Base-by-base conservation (phyloP, 2,329 filamentous ascomycete species). In the Aspergillus quadrilineatus region DNA sequence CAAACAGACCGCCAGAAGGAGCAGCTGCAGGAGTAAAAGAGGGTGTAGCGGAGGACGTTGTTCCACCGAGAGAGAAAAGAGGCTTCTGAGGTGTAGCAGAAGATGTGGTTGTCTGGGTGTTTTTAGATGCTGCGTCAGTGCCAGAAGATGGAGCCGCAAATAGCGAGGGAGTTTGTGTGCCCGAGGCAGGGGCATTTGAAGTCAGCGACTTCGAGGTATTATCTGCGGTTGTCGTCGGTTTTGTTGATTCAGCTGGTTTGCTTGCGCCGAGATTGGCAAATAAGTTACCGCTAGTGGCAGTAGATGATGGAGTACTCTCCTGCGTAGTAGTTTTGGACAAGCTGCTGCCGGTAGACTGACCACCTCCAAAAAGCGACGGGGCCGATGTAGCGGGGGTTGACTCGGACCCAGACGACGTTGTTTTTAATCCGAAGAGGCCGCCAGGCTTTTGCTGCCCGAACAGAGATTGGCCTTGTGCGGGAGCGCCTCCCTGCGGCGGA, bases 71-170 rank as follows among this genome's bases (percentile, higher is more conserved):
- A 28, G 68, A 65, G 58, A 74, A 74, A n/a, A 68, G 53, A 42
- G 71, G 60, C 53, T 73, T 73, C 59, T 72, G 69, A 12, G 70
- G 69, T 36, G 71, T 69, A 28, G 70, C 63, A 29, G 67, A 63
- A 32, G 71, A 69, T 39, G 69, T 56, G 17, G 66, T 59, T 14
- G 67, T 62, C 46, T 62, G 59, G 17, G 65, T 51, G 26, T 47
- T 61, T 55, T 69, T 70, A 12, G 65, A 6, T n/a, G 64, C 59
- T 2, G 67, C 58, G 47, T 65, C 66, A 3, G 64, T 60, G 12
- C 62, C 61, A 28, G 68, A 51, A 45, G 69, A 53, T 42, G 70
- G 64, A 15, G 62, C 58, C 34, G 64, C 66, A 60, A 73, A 73
- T 15, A 69, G 56, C 17, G 71, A 69, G 6, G 66, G 55, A n/a